Evolutionary conservation across 1,284 basidiomycete genomes (phyloP).

Genomic region (Ceratobasidium sp.): DNA sequence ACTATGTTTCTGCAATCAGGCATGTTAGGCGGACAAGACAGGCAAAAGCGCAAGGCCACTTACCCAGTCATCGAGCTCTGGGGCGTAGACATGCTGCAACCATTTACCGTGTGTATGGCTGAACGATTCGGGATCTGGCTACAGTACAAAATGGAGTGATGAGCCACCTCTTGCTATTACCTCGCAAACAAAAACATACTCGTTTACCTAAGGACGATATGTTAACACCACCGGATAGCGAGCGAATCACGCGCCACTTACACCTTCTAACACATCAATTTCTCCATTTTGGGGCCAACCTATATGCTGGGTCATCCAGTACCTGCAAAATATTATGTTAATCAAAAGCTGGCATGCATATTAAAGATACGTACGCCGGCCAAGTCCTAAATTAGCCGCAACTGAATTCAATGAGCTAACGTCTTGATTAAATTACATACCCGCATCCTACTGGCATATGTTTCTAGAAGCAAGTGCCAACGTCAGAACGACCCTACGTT

Average conservation of each 20-base stretch:
- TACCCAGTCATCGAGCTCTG: conserved; percentile 50
- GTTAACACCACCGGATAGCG: neutral
- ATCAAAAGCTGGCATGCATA: neutral
- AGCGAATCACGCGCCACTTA: conserved; percentile 45
- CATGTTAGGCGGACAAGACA: no score
- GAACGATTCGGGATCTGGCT: conserved; percentile 55
- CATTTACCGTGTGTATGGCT: conserved; percentile 61
- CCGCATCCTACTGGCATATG: conserved; percentile 50
- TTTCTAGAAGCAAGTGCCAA: conserved; percentile 5
- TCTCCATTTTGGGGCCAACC: conserved; percentile 60
- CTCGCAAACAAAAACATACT: neutral
- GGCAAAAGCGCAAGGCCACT: no score
- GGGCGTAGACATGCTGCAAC: conserved; percentile 47
- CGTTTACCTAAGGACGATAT: neutral
- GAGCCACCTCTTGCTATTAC: neutral
- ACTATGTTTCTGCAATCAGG: conserved; percentile 49
- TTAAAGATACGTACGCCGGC: conserved; percentile 54
- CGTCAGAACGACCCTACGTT: neutral
- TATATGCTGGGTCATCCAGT: conserved; percentile 53
- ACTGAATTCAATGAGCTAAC: neutral
- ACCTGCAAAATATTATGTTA: neutral
- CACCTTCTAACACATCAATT: conserved; percentile 60
- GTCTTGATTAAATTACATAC: conserved; percentile 21
- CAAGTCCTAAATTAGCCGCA: conserved; percentile 54
- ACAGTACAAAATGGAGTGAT: neutral